Evolutionary conservation across 441 rosid species (phyloP).

Genomic region (Erysimum cheiri): DNA sequence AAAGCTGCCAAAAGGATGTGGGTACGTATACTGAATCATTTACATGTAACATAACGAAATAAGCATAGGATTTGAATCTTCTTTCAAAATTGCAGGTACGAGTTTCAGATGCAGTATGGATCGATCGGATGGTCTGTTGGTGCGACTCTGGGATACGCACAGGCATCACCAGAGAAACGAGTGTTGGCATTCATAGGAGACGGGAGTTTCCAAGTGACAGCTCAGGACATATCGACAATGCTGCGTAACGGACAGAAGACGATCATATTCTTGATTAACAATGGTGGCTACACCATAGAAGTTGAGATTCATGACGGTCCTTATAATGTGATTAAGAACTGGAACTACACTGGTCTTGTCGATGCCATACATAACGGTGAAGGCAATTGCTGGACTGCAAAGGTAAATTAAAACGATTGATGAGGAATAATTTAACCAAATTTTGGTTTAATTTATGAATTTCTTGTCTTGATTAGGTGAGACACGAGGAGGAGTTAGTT

Average conservation of each 20-base stretch:
- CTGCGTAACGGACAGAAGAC: constrained; percentile 34
- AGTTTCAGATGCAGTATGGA: constrained; percentile 58
- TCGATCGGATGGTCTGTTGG: constrained; percentile 58
- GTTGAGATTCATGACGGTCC: constrained; percentile 60
- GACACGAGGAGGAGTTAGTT: constrained; percentile 18
- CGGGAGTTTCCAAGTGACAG: constrained; percentile 30
- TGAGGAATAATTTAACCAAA: neutral
- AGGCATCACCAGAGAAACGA: constrained; percentile 43
- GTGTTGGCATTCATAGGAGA: constrained; percentile 24
- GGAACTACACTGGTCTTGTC: constrained; percentile 53
- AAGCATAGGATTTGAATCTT: neutral
- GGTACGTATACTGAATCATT: constrained; percentile 40
- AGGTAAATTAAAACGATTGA: neutral
- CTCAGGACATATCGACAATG: constrained; percentile 20
- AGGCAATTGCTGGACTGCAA: constrained; percentile 50
- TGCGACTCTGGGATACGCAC: constrained; percentile 54
- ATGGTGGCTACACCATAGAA: constrained; percentile 55
- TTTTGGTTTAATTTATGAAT: neutral
- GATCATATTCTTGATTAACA: constrained; percentile 53
- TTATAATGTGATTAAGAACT: constrained; percentile 55
- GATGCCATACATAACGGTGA: constrained; percentile 54
- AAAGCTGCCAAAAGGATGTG: constrained; percentile 71
- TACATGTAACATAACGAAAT: neutral
- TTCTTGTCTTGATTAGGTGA: constrained; percentile 6
- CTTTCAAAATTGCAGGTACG: constrained; percentile 8